Base-by-base conservation (phyloP, 208 protist species). In the Wallacemonas sp. region DNA sequence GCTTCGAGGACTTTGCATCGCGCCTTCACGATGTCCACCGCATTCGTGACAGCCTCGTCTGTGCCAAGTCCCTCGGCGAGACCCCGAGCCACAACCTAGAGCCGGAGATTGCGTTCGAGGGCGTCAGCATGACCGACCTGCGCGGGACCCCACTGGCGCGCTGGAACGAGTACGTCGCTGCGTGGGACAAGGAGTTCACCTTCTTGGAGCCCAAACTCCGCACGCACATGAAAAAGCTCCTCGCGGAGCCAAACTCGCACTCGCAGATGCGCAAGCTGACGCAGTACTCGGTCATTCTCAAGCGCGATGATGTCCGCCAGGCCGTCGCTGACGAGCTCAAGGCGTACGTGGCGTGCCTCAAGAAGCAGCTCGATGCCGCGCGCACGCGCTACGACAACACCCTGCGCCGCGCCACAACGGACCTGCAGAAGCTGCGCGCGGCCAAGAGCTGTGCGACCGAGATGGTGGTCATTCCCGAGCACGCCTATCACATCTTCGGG, bases 171-270 rank as follows among this genome's bases (percentile, higher is more conserved):
- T 75, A 82, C 27, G 78, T 88, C n/a, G 71, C 61, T 6, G 78
- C 78, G 26, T 96, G 93, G 65, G 81, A 95, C 47, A 85, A 85
- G 65, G 85, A 96, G 58, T 85, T 95, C 68, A 84, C 78, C 27
- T 93, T 96, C 61, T 21, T 93, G 2, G 87, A 94, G 72, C 81
- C 83, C 33, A 76, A 74, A 29, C 69, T 96, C 41, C 80, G 87
- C 38, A 79, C 70, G 36, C 75, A 81, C 29, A 68, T 93, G 24
- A 87, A 81, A 76, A 70, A 85, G 41, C 43, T 82, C 5, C 73
- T 93, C 23, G 58, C 2, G 0, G 52, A 58, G 32, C 29, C 55
- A 4, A 63, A 63, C 41, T 79, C 80, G n/a, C 68, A 66, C 49
- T 44, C 57, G 6, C 70, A 68, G 68, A 41, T 92, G 17, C 85